Evolutionary conservation across 2,329 filamentous ascomycete species (phyloP).

Genomic region (Purpureocillium lavendulum): DNA sequence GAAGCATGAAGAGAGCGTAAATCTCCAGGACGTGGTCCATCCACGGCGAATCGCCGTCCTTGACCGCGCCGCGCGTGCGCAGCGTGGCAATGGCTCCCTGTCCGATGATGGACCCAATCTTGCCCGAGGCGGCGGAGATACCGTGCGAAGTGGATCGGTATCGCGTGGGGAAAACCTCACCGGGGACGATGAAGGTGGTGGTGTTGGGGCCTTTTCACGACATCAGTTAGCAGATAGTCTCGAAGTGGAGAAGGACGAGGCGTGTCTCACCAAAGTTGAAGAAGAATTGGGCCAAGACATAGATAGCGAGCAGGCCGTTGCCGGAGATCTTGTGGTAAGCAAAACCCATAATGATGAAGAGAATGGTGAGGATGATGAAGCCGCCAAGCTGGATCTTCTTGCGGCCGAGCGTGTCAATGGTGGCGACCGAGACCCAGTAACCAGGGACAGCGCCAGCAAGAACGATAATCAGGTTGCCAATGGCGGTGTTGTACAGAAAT

Average conservation of each 20-base stretch:
- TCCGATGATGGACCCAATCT: slow-evolving; percentile 48
- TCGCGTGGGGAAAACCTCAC: slow-evolving; percentile 47
- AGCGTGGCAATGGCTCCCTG: slow-evolving; percentile 50
- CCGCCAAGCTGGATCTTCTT: slow-evolving; percentile 67
- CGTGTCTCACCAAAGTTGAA: slow-evolving; percentile 40
- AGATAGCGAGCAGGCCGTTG: slow-evolving; percentile 46
- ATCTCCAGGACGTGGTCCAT: slow-evolving; percentile 73
- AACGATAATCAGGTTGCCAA: slow-evolving; percentile 72
- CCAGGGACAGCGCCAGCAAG: slow-evolving; percentile 72
- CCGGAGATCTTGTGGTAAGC: slow-evolving; percentile 45
- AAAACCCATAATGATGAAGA: slow-evolving; percentile 57
- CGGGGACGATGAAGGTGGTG: slow-evolving; percentile 49
- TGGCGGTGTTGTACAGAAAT: slow-evolving; percentile 62
- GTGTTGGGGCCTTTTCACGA: slow-evolving; percentile 48
- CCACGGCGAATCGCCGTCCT: slow-evolving; percentile 46
- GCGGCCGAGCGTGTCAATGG: slow-evolving; percentile 65
- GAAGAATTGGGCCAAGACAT: slow-evolving; percentile 50
- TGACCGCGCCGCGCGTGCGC: slow-evolving; percentile 34
- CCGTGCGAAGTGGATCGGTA: slow-evolving; percentile 50
- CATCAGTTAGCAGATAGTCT: too few species aligned
- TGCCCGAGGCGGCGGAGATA: slow-evolving; percentile 46
- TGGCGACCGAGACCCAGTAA: slow-evolving; percentile 73
- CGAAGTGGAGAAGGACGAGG: background rate
- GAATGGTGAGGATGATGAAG: slow-evolving; percentile 50
- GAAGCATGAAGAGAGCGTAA: slow-evolving; percentile 67